These are phyloP conservation scores for Xylariaceae sp. DNA, from an alignment of 2,329 filamentous ascomycete genomes.

Conservation along the genomic window DNA sequence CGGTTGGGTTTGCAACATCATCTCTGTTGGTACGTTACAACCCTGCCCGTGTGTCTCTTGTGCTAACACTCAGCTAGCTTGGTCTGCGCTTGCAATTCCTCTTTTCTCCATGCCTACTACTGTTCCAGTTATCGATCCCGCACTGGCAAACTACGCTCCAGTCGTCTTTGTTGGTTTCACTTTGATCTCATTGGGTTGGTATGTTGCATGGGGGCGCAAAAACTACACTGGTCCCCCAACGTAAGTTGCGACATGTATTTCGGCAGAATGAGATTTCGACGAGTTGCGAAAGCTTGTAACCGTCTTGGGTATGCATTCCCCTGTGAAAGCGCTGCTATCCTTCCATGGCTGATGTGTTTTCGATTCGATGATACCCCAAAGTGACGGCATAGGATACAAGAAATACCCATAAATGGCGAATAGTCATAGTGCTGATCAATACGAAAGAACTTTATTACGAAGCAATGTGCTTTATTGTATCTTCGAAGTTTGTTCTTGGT, in stretches of 20 bases:
- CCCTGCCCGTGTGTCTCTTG: slow-evolving; percentile 11
- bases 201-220: slow-evolving; percentile 71
- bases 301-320: neutral
- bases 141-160: slow-evolving; percentile 74
- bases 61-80: slow-evolving; percentile 52
- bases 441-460: slow-evolving; percentile 3
- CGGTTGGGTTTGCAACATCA: slow-evolving; percentile 65
- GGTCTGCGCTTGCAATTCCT: slow-evolving; percentile 71
- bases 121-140: slow-evolving; percentile 61
- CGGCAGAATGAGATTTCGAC: neutral
- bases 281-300: slow-evolving; percentile 2
- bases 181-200: slow-evolving; percentile 67
- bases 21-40: slow-evolving; percentile 64
- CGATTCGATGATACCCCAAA: slow-evolving; percentile 19
- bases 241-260: slow-evolving; percentile 15
- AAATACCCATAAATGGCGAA: slow-evolving; percentile 1
- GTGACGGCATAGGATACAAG: slow-evolving; percentile 10
- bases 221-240: slow-evolving; percentile 70
- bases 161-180: slow-evolving; percentile 75
- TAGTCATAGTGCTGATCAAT: slow-evolving; percentile 4
- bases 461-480: neutral
- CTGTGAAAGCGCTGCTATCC: neutral
- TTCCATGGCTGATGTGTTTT: slow-evolving; percentile 10
- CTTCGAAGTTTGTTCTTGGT: neutral
- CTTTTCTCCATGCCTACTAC: slow-evolving; percentile 75